Evolutionary conservation across 192 early-diverging fungal genomes (phyloP).

Genomic region (Backusella macrospora): DNA sequence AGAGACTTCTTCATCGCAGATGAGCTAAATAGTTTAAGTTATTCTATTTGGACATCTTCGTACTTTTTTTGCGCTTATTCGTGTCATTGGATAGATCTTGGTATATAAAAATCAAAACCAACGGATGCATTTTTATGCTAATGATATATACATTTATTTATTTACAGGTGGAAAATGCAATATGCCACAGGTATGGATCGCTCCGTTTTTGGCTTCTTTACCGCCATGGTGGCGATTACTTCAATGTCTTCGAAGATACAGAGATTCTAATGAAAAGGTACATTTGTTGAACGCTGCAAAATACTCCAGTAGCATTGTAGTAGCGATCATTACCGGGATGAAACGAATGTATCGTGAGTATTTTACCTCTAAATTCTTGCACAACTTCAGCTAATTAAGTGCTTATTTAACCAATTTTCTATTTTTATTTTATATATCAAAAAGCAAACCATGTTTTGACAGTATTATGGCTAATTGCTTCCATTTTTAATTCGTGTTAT

Average conservation of each 20-base stretch:
- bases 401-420: not conserved
- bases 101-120: slow-evolving; percentile 22
- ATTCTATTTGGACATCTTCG: slow-evolving; percentile 62
- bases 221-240: slow-evolving; percentile 72
- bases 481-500: slow-evolving; percentile 35
- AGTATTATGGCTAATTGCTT: slow-evolving; percentile 25
- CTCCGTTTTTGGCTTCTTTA: slow-evolving; percentile 63
- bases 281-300: slow-evolving; percentile 57
- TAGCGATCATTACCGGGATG: slow-evolving; percentile 32
- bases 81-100: slow-evolving; percentile 57
- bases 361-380: not conserved
- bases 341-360: slow-evolving; percentile 39
- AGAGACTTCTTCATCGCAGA: slow-evolving; percentile 85
- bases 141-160: not conserved
- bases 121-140: not conserved
- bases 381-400: not conserved
- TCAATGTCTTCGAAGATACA: slow-evolving; percentile 74
- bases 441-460: slow-evolving; percentile 16
- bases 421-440: slow-evolving; percentile 29
- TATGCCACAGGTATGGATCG: slow-evolving; percentile 57
- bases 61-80: slow-evolving; percentile 65
- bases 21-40: slow-evolving; percentile 73
- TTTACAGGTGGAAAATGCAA: slow-evolving; percentile 20
- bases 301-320: slow-evolving; percentile 40
- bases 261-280: slow-evolving; percentile 57